These are phyloP conservation scores for Drechslerella stenobrocha DNA, from an alignment of 2,329 filamentous ascomycete species.

Conservation along the genomic window DNA sequence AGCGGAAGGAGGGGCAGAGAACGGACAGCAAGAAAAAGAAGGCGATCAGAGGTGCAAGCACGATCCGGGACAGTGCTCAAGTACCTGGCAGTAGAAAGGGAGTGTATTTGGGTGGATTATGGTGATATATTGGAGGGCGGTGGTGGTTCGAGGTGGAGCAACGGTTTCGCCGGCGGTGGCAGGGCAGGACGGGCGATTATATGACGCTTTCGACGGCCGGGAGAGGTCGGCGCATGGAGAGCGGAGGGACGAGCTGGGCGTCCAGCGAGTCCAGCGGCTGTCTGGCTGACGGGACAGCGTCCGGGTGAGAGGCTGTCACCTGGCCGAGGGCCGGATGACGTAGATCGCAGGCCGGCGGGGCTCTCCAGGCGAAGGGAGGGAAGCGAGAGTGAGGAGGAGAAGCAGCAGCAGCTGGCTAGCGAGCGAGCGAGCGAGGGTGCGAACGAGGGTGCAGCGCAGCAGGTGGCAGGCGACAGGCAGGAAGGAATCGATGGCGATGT, in stretches of 20 bases:
- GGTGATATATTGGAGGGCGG: background rate
- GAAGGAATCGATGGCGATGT: no score
- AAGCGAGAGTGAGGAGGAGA: conserved; percentile 3
- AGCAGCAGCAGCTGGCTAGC: background rate
- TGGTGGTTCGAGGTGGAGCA: background rate
- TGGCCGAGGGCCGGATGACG: conserved; percentile 38
- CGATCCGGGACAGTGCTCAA: conserved; percentile 4
- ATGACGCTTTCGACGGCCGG: background rate
- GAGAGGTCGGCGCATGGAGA: background rate
- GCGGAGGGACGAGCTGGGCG: background rate
- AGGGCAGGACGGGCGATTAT: background rate
- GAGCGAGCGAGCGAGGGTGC: background rate
- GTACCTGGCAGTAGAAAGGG: conserved; percentile 1
- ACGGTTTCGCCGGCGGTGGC: background rate
- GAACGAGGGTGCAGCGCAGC: background rate
- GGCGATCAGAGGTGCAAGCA: background rate
- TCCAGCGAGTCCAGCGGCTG: no score
- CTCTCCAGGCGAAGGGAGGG: background rate
- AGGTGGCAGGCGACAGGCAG: no score
- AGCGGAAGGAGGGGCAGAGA: background rate
- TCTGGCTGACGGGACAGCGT: no score
- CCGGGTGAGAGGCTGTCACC: conserved; percentile 26
- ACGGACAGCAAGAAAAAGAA: background rate
- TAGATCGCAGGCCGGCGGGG: conserved; percentile 18
- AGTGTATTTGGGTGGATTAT: conserved; percentile 1